Base-by-base conservation (phyloP, 441 rosid genomes). In the Dalechampia spathulata region DNA sequence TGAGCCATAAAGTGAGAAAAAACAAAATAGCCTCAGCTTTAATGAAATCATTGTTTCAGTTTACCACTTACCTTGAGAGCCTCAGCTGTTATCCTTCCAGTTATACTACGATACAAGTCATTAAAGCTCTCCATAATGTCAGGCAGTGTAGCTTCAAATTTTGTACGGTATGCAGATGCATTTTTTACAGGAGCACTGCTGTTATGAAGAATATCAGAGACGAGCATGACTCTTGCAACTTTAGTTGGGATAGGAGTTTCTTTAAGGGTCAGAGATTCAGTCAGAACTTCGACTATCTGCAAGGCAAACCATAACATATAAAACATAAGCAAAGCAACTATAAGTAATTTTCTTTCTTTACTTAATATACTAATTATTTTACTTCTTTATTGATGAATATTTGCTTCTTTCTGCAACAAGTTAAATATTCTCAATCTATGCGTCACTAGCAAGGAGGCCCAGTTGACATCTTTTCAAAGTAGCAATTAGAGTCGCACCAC, bases 41-140 rank as follows among this genome's bases (percentile, higher is more conserved):
- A 27, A 11, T 54, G 20, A 52, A 50, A 43, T 19, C 19, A 42
- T 57, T 61, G 23, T 55, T 58, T 57, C 4, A 45, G 51, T 48
- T 58, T 41, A 47, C 58, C 56, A 51, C 58, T 43, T 77, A 86
- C 99, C 81, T 95, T 95, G 45, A 95, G 86, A 41, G 99, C 97
- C 78, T 95, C 99, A 5, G 99, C 98, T 50, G 99, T 95, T 46
- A 95, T 85, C 81, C 98, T 85, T 73, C 99, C 99, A 25, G 99
- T 88, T 69, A 95, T 66, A 75, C 93, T 79, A 26, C 96, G 79
- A 70, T 88, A 95, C 74, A 88, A 68, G 70, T 95, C 99, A 72
- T 88, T 91, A 72, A 95, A 95, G 73, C 99, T 95, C 78, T 95
- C 99, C 96, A 95, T 83, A 67, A 94, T 78, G 66, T 94, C 96